phyloP scores from a whole-genome alignment of 176 grass and related monocot genomes.

The Oryza officinalis region DNA sequence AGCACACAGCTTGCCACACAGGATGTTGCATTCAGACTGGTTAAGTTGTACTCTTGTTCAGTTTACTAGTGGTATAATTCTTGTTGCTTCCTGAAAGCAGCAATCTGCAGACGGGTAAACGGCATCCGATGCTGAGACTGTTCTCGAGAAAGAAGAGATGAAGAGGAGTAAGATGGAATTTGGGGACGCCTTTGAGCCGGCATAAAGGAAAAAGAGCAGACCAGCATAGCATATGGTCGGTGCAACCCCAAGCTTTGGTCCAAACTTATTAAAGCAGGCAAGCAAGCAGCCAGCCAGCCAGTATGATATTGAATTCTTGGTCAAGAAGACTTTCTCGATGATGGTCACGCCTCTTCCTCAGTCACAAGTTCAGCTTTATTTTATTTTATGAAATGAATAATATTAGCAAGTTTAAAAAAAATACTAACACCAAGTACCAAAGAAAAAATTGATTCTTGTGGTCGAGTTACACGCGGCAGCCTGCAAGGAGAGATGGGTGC shows the following conservation, averaged over 20 bases:
- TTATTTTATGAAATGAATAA: background rate
- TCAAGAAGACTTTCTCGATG: background rate
- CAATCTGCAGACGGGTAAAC: background rate
- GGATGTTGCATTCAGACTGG: background rate
- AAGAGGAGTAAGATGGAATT: background rate
- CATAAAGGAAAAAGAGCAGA: background rate
- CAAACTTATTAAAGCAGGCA: background rate
- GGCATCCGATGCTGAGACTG: background rate
- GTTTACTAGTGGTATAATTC: no score
- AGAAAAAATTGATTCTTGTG: background rate
- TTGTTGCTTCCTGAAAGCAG: background rate
- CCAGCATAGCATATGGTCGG: background rate
- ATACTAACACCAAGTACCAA: no score
- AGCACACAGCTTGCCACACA: background rate
- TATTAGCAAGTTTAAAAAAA: no score
- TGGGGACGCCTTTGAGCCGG: background rate
- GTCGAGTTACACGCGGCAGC: background rate
- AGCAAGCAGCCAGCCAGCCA: no score
- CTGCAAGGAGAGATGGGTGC: background rate
- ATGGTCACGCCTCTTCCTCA: background rate
- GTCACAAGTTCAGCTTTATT: background rate
- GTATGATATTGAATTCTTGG: background rate
- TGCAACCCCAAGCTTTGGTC: background rate
- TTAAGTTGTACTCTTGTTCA: background rate
- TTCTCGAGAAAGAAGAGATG: slow-evolving; percentile 1